A percentile compares a stretch with the other conserved stretches of the same genome.
Conservation (phyloP, 176 grass and related monocot species). For the Dactylis glomerata region DNA sequence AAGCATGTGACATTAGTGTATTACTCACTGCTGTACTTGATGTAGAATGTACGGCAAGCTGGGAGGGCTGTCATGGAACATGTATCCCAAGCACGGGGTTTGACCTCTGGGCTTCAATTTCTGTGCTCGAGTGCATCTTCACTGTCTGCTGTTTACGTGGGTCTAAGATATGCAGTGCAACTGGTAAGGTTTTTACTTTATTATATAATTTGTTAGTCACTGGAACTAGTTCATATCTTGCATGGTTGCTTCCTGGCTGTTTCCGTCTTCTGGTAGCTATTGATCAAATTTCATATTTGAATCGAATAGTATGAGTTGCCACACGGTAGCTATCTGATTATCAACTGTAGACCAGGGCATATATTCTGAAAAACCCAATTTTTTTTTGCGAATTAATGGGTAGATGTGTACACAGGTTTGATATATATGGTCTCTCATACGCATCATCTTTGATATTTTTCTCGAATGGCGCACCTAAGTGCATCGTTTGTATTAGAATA, state of each 20-base stretch:
- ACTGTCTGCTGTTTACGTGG: conserved; percentile 65
- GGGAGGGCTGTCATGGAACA: conserved; percentile 84
- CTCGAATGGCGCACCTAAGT: background rate
- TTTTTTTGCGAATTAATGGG: background rate
- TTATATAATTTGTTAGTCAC: background rate
- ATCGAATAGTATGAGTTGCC: background rate
- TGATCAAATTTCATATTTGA: background rate
- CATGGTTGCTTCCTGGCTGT: background rate
- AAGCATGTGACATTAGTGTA: background rate
- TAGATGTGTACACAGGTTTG: conserved; percentile 11
- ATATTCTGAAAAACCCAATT: background rate
- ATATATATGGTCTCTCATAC: background rate
- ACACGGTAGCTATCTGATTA: conserved; percentile 5
- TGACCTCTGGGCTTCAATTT: conserved; percentile 93
- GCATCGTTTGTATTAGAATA: background rate
- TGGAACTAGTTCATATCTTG: background rate
- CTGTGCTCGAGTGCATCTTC: conserved; percentile 78
- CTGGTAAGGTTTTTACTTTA: conserved; percentile 45
- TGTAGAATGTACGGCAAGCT: conserved; percentile 81
- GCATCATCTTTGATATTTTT: background rate
- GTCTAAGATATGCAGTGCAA: conserved; percentile 75
- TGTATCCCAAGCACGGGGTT: conserved; percentile 66
- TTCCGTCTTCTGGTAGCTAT: background rate
- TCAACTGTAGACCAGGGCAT: conserved; percentile 3
- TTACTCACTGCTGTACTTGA: conserved; percentile 22